Percentiles rank a stretch among this genome's conserved stretches.
Evolutionary conservation across 225 moss, liverwort and hornwort species (phyloP).

Genomic region (Neckera pumila): DNA sequence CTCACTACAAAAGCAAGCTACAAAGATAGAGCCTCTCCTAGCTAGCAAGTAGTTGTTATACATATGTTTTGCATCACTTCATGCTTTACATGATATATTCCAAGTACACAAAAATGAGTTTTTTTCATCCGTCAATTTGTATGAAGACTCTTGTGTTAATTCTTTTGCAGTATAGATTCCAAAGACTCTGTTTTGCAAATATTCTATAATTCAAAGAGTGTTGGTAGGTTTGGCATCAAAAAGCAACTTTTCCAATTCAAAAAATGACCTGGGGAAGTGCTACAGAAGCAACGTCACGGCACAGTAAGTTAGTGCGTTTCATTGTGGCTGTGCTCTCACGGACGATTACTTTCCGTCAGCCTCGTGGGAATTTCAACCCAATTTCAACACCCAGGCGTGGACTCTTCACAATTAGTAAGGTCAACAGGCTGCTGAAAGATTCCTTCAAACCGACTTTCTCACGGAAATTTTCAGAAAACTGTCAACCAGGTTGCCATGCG

Average conservation of each 20-base stretch:
- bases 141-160: not conserved
- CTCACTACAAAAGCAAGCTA: no score
- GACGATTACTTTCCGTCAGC: not conserved
- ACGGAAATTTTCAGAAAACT: not conserved
- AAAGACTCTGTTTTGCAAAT: no score
- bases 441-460: not conserved
- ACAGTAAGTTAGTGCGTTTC: not conserved
- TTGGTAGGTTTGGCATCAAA: no score
- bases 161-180: not conserved
- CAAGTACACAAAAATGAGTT: fast-evolving
- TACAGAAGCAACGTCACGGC: not conserved
- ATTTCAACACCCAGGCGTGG: not conserved
- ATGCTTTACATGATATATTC: no score
- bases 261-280: not conserved
- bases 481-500: not conserved
- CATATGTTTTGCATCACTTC: not conserved
- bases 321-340: no score
- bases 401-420: not conserved
- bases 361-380: not conserved
- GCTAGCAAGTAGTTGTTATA: not conserved
- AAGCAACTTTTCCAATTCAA: no score
- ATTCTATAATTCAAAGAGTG: no score
- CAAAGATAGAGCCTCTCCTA: not conserved
- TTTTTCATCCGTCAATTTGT: not conserved
- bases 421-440: not conserved